Evolutionary conservation across 2,329 filamentous ascomycete genomes (phyloP).

Genomic region (Xylaria sp.): DNA sequence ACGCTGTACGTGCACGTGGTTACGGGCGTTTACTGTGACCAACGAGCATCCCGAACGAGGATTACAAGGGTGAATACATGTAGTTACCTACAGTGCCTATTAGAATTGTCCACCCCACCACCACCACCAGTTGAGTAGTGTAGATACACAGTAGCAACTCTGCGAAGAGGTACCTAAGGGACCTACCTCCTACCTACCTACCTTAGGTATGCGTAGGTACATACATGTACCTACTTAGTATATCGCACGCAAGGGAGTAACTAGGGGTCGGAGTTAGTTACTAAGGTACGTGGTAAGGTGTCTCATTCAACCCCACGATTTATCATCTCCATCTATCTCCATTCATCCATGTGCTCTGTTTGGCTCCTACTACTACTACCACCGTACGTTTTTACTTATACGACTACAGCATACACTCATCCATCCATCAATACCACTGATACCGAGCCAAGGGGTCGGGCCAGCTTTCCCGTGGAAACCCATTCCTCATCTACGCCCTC

Average conservation of each 20-base stretch:
- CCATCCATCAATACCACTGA: constrained; percentile 1
- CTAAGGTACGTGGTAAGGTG: background rate
- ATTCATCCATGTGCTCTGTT: constrained; percentile 15
- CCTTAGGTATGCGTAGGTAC: no score
- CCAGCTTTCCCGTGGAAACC: constrained; percentile 9
- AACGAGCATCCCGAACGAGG: background rate
- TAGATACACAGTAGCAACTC: no score
- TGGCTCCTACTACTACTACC: constrained; percentile 9
- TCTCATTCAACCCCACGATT: constrained; percentile 38
- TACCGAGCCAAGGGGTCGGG: background rate
- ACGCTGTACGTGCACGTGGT: background rate
- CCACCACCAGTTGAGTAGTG: background rate
- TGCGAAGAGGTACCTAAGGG: no score
- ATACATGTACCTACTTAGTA: no score
- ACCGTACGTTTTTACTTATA: constrained; percentile 4
- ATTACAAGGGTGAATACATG: background rate
- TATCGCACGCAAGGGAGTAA: no score
- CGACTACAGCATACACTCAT: constrained; percentile 7
- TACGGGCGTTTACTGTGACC: constrained; percentile 6
- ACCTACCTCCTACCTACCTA: background rate
- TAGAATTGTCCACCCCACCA: background rate
- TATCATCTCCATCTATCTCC: constrained; percentile 31
- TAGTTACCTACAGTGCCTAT: background rate
- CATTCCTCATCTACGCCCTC: background rate
- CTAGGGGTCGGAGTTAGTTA: no score